A percentile compares a stretch with the other conserved stretches of the same genome.
Conservation (phyloP, 2,329 filamentous ascomycete species). For the Penicillium hordei region DNA sequence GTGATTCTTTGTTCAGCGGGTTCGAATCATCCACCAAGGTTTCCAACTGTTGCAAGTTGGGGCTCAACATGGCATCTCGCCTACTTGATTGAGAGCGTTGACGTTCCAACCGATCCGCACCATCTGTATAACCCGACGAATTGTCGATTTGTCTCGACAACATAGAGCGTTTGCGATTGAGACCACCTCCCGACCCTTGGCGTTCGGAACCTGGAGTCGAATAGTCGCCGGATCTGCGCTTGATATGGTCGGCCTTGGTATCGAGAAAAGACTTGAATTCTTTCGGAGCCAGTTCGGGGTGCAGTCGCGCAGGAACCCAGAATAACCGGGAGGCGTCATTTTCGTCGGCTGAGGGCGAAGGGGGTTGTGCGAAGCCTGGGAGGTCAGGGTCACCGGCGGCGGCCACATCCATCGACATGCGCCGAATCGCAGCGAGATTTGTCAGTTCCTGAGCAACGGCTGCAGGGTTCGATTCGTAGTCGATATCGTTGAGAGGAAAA, state of each 20-base stretch:
- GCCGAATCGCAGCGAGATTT: slow-evolving; percentile 83
- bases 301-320: slow-evolving; percentile 92
- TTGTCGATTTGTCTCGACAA: slow-evolving; percentile 87
- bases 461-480: slow-evolving; percentile 85
- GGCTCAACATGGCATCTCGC: slow-evolving; percentile 52
- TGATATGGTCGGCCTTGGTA: slow-evolving; percentile 85
- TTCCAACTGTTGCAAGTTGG: slow-evolving; percentile 71
- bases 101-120: slow-evolving; percentile 74
- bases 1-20: slow-evolving; percentile 63
- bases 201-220: slow-evolving; percentile 55
- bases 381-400: slow-evolving; percentile 59
- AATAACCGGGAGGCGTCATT: slow-evolving; percentile 85
- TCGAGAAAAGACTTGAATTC: slow-evolving; percentile 98
- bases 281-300: slow-evolving; percentile 90
- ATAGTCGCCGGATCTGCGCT: slow-evolving; percentile 74
- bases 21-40: slow-evolving; percentile 78
- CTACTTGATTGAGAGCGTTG: slow-evolving; percentile 64
- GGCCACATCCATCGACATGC: slow-evolving; percentile 92
- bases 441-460: slow-evolving; percentile 89
- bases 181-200: slow-evolving; percentile 56
- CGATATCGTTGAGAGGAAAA: slow-evolving; percentile 76
- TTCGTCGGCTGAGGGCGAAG: slow-evolving; percentile 61
- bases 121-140: slow-evolving; percentile 73
- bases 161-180: slow-evolving; percentile 92
- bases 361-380: slow-evolving; percentile 45